Evolutionary conservation across 352 stramenopile species (phyloP).

Genomic region (Phytophthora capsici): DNA sequence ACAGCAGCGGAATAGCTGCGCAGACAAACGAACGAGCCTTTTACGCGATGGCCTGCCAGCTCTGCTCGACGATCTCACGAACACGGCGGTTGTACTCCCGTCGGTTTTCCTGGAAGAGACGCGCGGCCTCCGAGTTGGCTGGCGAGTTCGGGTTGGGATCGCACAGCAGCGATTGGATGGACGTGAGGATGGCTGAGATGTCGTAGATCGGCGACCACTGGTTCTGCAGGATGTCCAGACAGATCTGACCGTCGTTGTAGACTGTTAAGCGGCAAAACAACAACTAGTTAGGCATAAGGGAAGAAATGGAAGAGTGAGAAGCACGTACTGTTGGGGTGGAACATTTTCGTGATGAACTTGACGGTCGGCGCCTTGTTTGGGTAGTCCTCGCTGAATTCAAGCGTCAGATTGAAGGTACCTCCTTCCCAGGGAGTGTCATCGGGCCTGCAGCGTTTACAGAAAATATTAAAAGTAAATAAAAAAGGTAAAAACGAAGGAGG

Average conservation of each 20-base stretch:
- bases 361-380: slow-evolving; percentile 99
- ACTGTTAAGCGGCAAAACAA: slow-evolving; percentile 47
- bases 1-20: slow-evolving; percentile 2
- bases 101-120: slow-evolving; percentile 98
- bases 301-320: not conserved
- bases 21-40: slow-evolving; percentile 26
- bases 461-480: not conserved
- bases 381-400: slow-evolving; percentile 99
- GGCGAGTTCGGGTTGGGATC: slow-evolving; percentile 99
- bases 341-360: slow-evolving; percentile 99
- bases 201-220: slow-evolving; percentile 99
- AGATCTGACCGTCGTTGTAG: slow-evolving; percentile 93
- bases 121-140: slow-evolving; percentile 98
- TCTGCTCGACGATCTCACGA: slow-evolving; percentile 99
- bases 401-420: slow-evolving; percentile 97
- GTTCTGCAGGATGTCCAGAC: slow-evolving; percentile 99
- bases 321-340: slow-evolving; percentile 97
- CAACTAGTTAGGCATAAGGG: slow-evolving; percentile 1
- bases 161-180: slow-evolving; percentile 99
- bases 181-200: slow-evolving; percentile 99
- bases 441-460: slow-evolving; percentile 79
- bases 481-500: slow-evolving; percentile 18
- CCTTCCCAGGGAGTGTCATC: slow-evolving; percentile 99
- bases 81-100: slow-evolving; percentile 99
- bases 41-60: slow-evolving; percentile 92